Evolutionary conservation across 768 basidiomycete species (phyloP).

Genomic region (Collybia mongolica): DNA sequence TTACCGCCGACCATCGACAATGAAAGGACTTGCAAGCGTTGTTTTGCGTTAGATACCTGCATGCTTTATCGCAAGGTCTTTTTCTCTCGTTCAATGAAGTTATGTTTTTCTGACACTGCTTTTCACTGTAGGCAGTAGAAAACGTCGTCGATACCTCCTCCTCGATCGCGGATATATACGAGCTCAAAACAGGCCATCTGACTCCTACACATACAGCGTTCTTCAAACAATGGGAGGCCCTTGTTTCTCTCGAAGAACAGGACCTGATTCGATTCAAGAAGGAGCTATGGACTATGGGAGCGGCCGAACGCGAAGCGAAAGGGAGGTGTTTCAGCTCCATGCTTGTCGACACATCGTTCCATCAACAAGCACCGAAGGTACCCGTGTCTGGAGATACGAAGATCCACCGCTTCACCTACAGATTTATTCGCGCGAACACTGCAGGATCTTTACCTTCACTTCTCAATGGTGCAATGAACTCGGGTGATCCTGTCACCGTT

Average conservation of each 20-base stretch:
- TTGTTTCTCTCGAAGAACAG: conserved; percentile 84
- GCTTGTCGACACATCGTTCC: conserved; percentile 48
- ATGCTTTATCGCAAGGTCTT: conserved; percentile 89
- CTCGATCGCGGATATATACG: conserved; percentile 67
- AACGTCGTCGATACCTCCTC: conserved; percentile 50
- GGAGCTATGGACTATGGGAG: conserved; percentile 92
- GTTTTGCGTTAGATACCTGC: conserved; percentile 83
- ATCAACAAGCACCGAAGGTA: conserved; percentile 15
- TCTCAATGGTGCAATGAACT: conserved; percentile 74
- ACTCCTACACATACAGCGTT: conserved; percentile 66
- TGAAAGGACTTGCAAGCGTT: conserved; percentile 71
- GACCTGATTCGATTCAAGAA: conserved; percentile 82
- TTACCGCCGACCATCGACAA: conserved; percentile 89
- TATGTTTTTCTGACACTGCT: conserved; percentile 6
- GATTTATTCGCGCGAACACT: conserved; percentile 46
- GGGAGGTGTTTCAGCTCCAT: conserved; percentile 70
- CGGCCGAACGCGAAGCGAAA: conserved; percentile 70
- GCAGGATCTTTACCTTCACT: conserved; percentile 16
- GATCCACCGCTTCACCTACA: conserved; percentile 80
- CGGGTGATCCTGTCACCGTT: conserved; percentile 82
- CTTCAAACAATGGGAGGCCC: conserved; percentile 88
- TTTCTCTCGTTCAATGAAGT: background rate
- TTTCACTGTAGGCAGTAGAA: conserved; percentile 59
- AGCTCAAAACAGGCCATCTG: conserved; percentile 79
- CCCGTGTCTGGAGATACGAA: conserved; percentile 37